Conservation (phyloP, 2,329 filamentous ascomycete species). For the Hypoxylon sp. region DNA sequence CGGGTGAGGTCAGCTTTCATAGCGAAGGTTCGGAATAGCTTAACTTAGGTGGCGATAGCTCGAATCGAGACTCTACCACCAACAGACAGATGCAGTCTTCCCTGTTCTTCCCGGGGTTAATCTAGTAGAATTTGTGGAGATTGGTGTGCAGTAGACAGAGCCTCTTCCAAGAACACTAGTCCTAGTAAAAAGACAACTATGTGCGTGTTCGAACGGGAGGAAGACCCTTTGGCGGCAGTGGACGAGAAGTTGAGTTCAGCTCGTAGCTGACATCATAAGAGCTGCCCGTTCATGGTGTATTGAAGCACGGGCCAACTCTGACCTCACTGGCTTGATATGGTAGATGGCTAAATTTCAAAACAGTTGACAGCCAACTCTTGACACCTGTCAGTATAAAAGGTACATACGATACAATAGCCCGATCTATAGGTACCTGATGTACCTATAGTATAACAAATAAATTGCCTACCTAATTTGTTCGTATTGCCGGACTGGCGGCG, state of each 20-base stretch:
- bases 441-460: background rate
- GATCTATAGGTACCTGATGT: too few species aligned
- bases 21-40: conserved; percentile 30
- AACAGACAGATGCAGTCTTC: conserved; percentile 31
- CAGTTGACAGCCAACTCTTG: conserved; percentile 1
- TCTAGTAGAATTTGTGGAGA: conserved; percentile 32
- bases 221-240: background rate
- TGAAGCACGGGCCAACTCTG: conserved; percentile 39
- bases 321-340: conserved; percentile 28
- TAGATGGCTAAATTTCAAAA: background rate
- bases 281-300: conserved; percentile 10
- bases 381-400: conserved; percentile 4
- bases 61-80: conserved; percentile 29
- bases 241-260: conserved; percentile 18
- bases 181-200: background rate
- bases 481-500: conserved; percentile 16
- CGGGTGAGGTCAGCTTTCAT: conserved; percentile 41
- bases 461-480: conserved; percentile 10
- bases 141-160: conserved; percentile 27
- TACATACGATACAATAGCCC: background rate
- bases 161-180: conserved; percentile 26
- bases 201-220: background rate
- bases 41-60: conserved; percentile 38
- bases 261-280: conserved; percentile 42
- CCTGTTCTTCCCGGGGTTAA: conserved; percentile 25